Base-by-base conservation (phyloP, 495 filamentous ascomycete species). In the Patellaria atrata region DNA sequence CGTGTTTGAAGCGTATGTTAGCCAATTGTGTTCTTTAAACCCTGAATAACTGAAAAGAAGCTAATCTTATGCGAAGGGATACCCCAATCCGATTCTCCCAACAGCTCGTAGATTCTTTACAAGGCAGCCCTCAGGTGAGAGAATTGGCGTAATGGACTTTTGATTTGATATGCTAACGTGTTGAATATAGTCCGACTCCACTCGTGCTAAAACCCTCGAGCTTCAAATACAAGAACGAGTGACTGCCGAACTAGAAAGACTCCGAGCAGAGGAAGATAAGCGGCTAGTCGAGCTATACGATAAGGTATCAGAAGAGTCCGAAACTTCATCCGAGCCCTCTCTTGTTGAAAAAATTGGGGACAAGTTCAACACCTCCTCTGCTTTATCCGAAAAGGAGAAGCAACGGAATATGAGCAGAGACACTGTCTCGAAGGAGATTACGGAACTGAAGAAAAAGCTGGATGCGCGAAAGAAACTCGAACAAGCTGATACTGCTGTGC, bases 181-280 rank as follows among this genome's bases (percentile, higher is more conserved):
- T 33, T 31, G 34, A 47, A 15, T 17, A 40, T 58, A 93, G 84
- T 82, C 76, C 57, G 83, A 97, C 62, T 71, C 76, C 30, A 82
- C 82, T 42, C 86, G 89, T 50, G 64, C 75, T 47, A 81, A 80
- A 58, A 58, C 73, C 58, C 60, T 83, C 53, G 89, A 97, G 58
- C 74, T 91, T 40, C 74, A 82, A 44, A 79, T 94, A 53, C 84
- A 94, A 62, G 60, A 67, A 45, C 91, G 91, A 59, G 83, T 96
- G 41, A 68, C 74, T 48, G 61, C 72, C 43, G 91, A 96, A 58
- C 77, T 97, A 31, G 67, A 77, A 44, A 74, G 75, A 32, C 72
- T 84, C n/a, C 65, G 70, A 38, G 60, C 62, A 27, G 50, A 67
- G 30, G 70, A 77, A 40, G 44, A 61, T 35, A 55, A 60, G 28